Evolutionary conservation across 768 basidiomycete genomes (phyloP).

Genomic region (Cystofilobasidium capitatum): DNA sequence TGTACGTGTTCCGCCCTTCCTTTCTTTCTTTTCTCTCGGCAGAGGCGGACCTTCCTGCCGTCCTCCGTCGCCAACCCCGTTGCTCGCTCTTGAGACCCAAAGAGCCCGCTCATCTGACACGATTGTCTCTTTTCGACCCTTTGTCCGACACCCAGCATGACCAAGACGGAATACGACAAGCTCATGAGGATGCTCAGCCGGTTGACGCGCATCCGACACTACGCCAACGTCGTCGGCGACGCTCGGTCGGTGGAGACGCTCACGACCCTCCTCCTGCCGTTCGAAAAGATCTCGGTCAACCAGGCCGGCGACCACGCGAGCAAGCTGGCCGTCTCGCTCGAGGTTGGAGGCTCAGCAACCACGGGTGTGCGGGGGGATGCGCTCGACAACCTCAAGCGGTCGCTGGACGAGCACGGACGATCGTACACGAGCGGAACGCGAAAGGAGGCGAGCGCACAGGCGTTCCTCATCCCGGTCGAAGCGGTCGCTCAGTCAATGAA

Average conservation of each 20-base stretch:
- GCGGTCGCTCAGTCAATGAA: not conserved
- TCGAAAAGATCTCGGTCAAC: not conserved
- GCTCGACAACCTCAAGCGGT: not conserved
- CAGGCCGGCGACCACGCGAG: no score
- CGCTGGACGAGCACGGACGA: constrained; percentile 1
- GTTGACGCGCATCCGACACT: not conserved
- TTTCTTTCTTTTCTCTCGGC: not conserved
- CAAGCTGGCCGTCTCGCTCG: not conserved
- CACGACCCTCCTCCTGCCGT: constrained; percentile 1
- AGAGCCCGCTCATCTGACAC: not conserved
- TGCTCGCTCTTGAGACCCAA: no score
- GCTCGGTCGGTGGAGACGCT: not conserved
- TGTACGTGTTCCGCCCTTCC: not conserved
- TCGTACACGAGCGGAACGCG: constrained; percentile 18
- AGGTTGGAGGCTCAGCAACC: not conserved
- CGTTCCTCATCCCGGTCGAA: constrained; percentile 3
- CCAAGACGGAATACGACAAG: constrained; percentile 7
- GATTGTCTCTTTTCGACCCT: not conserved
- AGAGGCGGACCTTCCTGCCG: no score
- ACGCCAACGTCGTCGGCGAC: constrained; percentile 12
- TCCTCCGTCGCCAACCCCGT: no score
- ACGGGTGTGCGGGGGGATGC: not conserved
- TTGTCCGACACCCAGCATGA: not conserved
- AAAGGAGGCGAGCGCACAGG: constrained; percentile 8
- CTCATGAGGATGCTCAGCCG: not conserved